Conservation (phyloP, 495 filamentous ascomycete species). For the Cryomyces antarcticus region DNA sequence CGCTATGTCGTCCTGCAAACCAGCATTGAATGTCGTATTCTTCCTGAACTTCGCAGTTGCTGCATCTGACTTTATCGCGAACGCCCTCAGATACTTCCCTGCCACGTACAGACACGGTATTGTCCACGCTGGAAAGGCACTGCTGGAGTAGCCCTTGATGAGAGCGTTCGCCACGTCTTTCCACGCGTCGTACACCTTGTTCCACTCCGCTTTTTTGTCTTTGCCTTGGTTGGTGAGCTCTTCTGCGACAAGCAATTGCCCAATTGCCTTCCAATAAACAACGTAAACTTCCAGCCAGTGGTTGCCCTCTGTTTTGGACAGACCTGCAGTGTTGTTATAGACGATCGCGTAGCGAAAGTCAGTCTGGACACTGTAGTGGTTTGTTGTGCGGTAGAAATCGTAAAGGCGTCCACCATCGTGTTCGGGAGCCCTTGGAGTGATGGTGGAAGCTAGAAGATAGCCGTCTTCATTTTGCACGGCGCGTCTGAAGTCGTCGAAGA, state of each 20-base stretch:
- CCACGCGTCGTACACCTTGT: constrained; percentile 64
- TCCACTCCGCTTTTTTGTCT: constrained; percentile 34
- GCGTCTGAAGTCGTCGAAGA: constrained; percentile 39
- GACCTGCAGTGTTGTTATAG: constrained; percentile 27
- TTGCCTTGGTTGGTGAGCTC: constrained; percentile 15
- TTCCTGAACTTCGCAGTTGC: constrained; percentile 29
- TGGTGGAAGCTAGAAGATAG: constrained; percentile 41
- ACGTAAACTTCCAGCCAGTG: constrained; percentile 71
- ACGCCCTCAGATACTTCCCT: constrained; percentile 63
- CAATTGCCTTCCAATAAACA: constrained; percentile 63
- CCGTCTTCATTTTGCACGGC: constrained; percentile 37
- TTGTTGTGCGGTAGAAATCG: constrained; percentile 35
- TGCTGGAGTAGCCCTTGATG: constrained; percentile 51
- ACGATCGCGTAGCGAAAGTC: constrained; percentile 44
- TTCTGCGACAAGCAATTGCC: constrained; percentile 25
- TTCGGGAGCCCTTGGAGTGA: constrained; percentile 42
- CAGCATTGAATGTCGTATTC: constrained; percentile 21
- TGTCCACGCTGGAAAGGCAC: constrained; percentile 63
- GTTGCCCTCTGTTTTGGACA: constrained; percentile 41
- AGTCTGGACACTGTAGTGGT: constrained; percentile 27
- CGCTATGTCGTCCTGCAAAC: constrained; percentile 58
- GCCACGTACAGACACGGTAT: constrained; percentile 70
- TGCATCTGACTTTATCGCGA: constrained; percentile 75
- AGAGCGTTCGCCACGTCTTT: constrained; percentile 51
- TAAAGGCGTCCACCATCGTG: constrained; percentile 39